Evolutionary conservation across 2,329 filamentous ascomycete species (phyloP).

Genomic region (Aspergillus proliferans): DNA sequence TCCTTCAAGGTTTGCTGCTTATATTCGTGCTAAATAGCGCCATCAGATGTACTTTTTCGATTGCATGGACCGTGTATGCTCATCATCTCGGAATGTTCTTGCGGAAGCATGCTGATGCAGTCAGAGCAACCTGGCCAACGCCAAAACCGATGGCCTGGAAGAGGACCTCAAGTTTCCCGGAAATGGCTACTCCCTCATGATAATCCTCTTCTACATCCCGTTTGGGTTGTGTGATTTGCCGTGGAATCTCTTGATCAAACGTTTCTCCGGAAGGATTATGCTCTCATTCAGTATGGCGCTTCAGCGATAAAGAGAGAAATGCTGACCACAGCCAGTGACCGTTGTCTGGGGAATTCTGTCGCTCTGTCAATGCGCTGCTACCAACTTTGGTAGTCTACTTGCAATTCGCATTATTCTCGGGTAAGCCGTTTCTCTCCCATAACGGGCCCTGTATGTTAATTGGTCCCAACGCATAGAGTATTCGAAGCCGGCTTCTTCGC

Average conservation of each 20-base stretch:
- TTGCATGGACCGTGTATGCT: slow-evolving; percentile 23
- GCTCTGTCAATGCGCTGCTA: slow-evolving; percentile 46
- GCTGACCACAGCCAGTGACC: slow-evolving; percentile 25
- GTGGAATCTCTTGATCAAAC: slow-evolving; percentile 32
- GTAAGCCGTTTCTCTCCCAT: background rate
- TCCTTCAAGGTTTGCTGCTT: no score
- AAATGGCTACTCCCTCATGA: slow-evolving; percentile 30
- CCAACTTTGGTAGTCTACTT: slow-evolving; percentile 45
- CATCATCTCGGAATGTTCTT: background rate
- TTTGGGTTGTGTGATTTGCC: slow-evolving; percentile 47
- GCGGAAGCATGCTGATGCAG: slow-evolving; percentile 12
- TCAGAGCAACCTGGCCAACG: slow-evolving; percentile 38
- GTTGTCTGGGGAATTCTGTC: slow-evolving; percentile 23
- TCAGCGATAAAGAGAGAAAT: background rate
- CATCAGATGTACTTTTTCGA: slow-evolving; percentile 36
- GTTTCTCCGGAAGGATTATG: slow-evolving; percentile 41
- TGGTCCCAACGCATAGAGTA: slow-evolving; percentile 2
- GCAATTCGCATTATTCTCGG: slow-evolving; percentile 41
- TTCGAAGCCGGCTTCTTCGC: slow-evolving; percentile 52
- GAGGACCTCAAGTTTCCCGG: slow-evolving; percentile 30
- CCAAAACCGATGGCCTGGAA: slow-evolving; percentile 47
- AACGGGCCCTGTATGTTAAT: background rate
- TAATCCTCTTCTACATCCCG: slow-evolving; percentile 48
- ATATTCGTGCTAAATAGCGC: slow-evolving; percentile 1
- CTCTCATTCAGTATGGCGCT: slow-evolving; percentile 24